These are phyloP conservation scores for Limonium bicolor DNA, from an alignment of 148 eudicot genomes.

Conservation along the genomic window DNA sequence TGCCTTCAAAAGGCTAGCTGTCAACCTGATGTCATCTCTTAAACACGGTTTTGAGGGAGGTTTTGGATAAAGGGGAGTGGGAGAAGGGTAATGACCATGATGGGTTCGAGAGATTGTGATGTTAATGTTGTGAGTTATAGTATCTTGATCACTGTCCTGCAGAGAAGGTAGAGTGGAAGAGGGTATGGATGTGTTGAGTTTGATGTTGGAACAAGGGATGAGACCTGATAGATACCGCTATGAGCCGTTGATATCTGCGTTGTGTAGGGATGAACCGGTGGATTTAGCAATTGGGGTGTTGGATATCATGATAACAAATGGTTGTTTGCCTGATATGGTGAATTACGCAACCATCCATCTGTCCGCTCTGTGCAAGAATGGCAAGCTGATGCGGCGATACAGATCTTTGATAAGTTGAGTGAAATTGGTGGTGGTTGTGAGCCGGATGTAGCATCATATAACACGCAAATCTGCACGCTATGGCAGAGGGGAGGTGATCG, in stretches of 20 bases:
- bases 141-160: slow-evolving; percentile 42
- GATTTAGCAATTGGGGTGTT: slow-evolving; percentile 44
- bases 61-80: slow-evolving; percentile 48
- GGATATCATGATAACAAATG: slow-evolving; percentile 45
- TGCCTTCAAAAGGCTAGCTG: slow-evolving; percentile 25
- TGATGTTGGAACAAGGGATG: slow-evolving; percentile 40
- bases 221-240: slow-evolving; percentile 46
- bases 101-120: slow-evolving; percentile 31
- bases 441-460: slow-evolving; percentile 54
- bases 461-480: slow-evolving; percentile 43
- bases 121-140: slow-evolving; percentile 51
- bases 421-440: slow-evolving; percentile 53
- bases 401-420: slow-evolving; percentile 35
- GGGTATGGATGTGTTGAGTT: slow-evolving; percentile 25
- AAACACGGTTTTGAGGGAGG: slow-evolving; percentile 37
- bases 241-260: slow-evolving; percentile 46
- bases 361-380: slow-evolving; percentile 47
- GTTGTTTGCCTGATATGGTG: slow-evolving; percentile 53
- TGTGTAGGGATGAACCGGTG: slow-evolving; percentile 41
- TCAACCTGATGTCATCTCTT: slow-evolving; percentile 43
- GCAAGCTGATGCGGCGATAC: slow-evolving; percentile 42
- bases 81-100: slow-evolving; percentile 35
- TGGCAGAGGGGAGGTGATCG: slow-evolving; percentile 47
- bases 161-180: slow-evolving; percentile 40
- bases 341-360: slow-evolving; percentile 53